Evolutionary conservation across 768 basidiomycete species (phyloP).

Genomic region (Cystobasidium onofrii): DNA sequence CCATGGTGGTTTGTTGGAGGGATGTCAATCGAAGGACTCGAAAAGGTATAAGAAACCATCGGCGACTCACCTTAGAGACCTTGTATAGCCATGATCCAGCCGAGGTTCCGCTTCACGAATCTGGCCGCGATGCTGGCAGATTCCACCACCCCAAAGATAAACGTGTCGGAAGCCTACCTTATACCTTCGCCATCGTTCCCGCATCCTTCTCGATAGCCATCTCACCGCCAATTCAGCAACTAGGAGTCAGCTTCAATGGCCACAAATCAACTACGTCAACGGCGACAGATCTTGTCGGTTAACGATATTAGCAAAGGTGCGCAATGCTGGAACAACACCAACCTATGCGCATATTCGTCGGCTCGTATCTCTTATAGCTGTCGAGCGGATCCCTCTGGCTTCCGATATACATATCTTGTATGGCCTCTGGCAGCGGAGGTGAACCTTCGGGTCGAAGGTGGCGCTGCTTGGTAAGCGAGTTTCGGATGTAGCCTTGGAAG

Average conservation of each 20-base stretch:
- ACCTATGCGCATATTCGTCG: no score
- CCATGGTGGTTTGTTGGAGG: slow-evolving; percentile 11
- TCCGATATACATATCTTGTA: slow-evolving; percentile 7
- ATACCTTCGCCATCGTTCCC: neutral
- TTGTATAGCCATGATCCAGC: slow-evolving; percentile 3
- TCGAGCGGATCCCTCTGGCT: neutral
- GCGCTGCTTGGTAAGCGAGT: slow-evolving; percentile 3
- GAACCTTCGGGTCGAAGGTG: neutral
- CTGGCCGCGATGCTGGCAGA: no score
- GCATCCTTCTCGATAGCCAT: slow-evolving; percentile 10
- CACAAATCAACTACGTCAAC: no score
- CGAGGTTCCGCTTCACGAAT: neutral
- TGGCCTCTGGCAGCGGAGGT: slow-evolving; percentile 1
- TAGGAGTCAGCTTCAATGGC: no score
- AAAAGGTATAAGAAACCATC: no score
- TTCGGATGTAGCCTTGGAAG: neutral
- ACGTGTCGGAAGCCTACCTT: no score
- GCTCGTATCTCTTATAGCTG: neutral
- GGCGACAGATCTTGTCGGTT: no score
- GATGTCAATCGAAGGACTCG: neutral
- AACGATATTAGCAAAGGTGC: no score
- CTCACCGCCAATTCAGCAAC: slow-evolving; percentile 18
- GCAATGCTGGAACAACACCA: no score
- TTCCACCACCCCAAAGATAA: no score
- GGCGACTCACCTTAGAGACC: no score